Evolutionary conservation across 2,329 filamentous ascomycete species (phyloP), one percentile per base, ranked within the genome.

Genomic region (Arthrinium phaeospermum): DNA sequence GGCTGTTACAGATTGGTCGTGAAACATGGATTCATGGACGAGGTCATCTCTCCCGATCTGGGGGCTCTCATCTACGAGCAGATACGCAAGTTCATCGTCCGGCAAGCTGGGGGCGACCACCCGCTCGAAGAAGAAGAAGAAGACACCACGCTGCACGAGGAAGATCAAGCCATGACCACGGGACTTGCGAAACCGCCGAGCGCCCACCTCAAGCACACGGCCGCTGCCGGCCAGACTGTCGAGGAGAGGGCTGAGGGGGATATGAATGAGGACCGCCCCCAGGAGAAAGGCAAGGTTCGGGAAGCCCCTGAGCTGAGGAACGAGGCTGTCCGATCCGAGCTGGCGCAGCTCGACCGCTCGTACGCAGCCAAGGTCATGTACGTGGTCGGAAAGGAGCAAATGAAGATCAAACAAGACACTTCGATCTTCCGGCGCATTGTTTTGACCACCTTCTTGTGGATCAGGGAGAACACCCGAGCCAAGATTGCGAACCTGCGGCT

Each of bases 1-100:
- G 88, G 90, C 45, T 91, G 90, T 75, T 94, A 94, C 78, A 88
- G 91, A 4, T 84, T 94, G 12, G 89, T 92, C 2, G 85, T 93
- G 2, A 89, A 92, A 16, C 91, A 94, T 77, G 93, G 93, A 1
- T 95, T 92, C 80, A 92, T 89, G 80, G 93, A 95, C 76, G 88
- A 92, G 74, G 87, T 94, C 41, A 86, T 94, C 67, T 91, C 88
- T 0, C 89, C 88, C 0, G 88, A 93, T 72, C 85, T 94, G 8
- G 91, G 86, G 0, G 82, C 85, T 0, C 78, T 92, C 1, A 86
- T 94, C 44, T 87, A 88, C 70, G 86, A 91, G 71, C 87, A 93
- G 72, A 83, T 93, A 30, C 84, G 86, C 45, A 78, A 83, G 10
- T 88, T 85, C 72, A 80, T 91, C 44, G 82, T 85, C 0, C 79